These are phyloP conservation scores for Trametes gibbosa DNA, from an alignment of 768 basidiomycete species.

Conservation along the genomic window DNA sequence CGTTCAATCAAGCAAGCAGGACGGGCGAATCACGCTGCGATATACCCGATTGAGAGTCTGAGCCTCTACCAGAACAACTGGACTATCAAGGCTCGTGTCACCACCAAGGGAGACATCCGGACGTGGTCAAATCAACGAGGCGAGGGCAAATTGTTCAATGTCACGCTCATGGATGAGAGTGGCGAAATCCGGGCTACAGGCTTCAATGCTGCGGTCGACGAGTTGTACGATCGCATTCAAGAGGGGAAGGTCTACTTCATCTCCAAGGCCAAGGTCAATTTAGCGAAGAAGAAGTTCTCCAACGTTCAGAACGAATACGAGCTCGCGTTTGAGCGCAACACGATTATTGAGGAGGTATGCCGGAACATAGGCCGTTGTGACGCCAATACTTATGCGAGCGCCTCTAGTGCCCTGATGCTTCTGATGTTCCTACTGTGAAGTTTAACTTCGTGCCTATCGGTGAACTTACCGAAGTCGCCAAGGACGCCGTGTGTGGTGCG, in stretches of 20 bases:
- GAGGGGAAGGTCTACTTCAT: constrained; percentile 93
- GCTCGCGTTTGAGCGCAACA: constrained; percentile 77
- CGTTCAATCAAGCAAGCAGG: constrained; percentile 10
- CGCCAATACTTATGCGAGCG: constrained; percentile 1
- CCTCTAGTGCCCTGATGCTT: constrained; percentile 72
- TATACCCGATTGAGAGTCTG: constrained; percentile 89
- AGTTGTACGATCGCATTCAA: constrained; percentile 78
- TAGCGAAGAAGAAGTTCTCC: constrained; percentile 96
- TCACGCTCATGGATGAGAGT: constrained; percentile 92
- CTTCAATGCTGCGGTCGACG: constrained; percentile 84
- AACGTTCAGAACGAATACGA: constrained; percentile 93
- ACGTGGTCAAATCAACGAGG: constrained; percentile 88
- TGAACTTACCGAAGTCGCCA: constrained; percentile 49
- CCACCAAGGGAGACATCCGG: constrained; percentile 83
- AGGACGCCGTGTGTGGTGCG: not conserved
- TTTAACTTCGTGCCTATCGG: constrained; percentile 77
- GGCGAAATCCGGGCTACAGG: constrained; percentile 89
- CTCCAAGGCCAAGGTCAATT: constrained; percentile 86
- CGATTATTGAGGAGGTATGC: constrained; percentile 79
- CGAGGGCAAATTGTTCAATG: constrained; percentile 93
- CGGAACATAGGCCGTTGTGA: not conserved
- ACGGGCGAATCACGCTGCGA: constrained; percentile 28
- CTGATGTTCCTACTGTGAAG: constrained; percentile 74
- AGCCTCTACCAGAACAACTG: constrained; percentile 98
- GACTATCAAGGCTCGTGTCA: constrained; percentile 95